A percentile compares a stretch with the other conserved stretches of the same genome.
Conservation (phyloP, 352 stramenopile genomes). For the Pythium rhizo-oryzae region DNA sequence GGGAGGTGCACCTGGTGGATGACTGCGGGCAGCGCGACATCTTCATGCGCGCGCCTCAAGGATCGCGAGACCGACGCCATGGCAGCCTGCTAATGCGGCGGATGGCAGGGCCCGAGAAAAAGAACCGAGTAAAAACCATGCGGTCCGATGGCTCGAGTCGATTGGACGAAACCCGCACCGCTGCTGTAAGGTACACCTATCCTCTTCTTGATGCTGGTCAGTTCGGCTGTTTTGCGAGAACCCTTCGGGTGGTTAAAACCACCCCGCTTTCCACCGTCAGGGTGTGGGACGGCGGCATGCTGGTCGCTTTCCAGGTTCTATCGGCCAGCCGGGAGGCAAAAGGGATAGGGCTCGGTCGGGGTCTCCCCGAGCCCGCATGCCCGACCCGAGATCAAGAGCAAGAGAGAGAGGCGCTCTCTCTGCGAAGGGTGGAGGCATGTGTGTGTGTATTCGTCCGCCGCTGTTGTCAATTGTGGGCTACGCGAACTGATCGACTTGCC, state of each 20-base stretch:
- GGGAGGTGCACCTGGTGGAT: conserved; percentile 41
- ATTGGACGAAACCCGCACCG: conserved; percentile 15
- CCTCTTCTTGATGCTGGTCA: not conserved
- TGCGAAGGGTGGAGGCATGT: not conserved
- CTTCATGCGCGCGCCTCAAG: conserved; percentile 42
- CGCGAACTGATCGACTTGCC: conserved; percentile 5
- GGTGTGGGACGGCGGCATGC: too few relatives aligned
- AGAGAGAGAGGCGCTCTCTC: conserved; percentile 3
- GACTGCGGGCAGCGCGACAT: conserved; percentile 49
- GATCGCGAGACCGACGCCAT: not conserved
- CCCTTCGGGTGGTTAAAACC: conserved; percentile 11
- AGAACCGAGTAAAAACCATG: conserved; percentile 14
- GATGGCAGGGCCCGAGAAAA: not conserved
- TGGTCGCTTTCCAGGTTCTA: not conserved
- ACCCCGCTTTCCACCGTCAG: not conserved
- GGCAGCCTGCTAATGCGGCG: not conserved
- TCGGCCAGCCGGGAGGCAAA: not conserved
- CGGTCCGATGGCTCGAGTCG: not conserved
- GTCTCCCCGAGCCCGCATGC: conserved; percentile 1
- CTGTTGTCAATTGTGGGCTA: conserved; percentile 26
- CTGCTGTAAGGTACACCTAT: not conserved
- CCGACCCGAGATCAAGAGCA: not conserved
- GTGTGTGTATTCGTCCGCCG: conserved; percentile 1
- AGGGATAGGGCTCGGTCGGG: conserved; percentile 7
- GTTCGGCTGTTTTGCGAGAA: conserved; percentile 18